phyloP scores from a whole-genome alignment of 805 yeast genomes.

The Monosporozyma aquatica region DNA sequence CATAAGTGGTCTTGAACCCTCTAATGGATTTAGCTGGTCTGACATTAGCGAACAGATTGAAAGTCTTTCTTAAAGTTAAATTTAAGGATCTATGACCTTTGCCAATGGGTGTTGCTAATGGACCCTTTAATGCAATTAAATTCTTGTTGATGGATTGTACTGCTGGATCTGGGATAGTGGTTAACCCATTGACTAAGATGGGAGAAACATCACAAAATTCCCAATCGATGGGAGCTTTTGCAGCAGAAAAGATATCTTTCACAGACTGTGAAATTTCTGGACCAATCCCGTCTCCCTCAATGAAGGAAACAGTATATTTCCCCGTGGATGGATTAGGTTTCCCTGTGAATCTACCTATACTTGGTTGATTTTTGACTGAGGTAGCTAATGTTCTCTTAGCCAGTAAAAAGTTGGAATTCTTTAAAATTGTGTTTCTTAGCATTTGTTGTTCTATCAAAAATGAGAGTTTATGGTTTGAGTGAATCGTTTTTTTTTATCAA shows the following conservation, averaged over 20 bases:
- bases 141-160: slow-evolving; percentile 87
- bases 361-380: slow-evolving; percentile 20
- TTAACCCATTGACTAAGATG: slow-evolving; percentile 78
- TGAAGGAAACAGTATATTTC: slow-evolving; percentile 85
- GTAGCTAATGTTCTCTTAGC: slow-evolving; percentile 14
- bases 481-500: too few relatives aligned
- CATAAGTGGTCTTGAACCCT: slow-evolving; percentile 79
- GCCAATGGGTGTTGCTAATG: slow-evolving; percentile 96
- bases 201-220: slow-evolving; percentile 96
- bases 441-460: too few relatives aligned
- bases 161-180: slow-evolving; percentile 87
- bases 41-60: slow-evolving; percentile 91
- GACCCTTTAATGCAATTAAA: slow-evolving; percentile 95
- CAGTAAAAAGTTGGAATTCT: slow-evolving; percentile 1
- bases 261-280: slow-evolving; percentile 91
- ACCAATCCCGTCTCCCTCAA: slow-evolving; percentile 99
- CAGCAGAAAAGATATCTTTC: slow-evolving; percentile 86
- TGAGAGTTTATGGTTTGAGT: too few relatives aligned
- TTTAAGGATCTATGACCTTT: slow-evolving; percentile 97
- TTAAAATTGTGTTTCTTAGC: slow-evolving; percentile 10
- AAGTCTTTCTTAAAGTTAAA: slow-evolving; percentile 94
- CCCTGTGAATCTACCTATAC: slow-evolving; percentile 29
- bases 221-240: slow-evolving; percentile 94
- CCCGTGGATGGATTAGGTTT: slow-evolving; percentile 48
- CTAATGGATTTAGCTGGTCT: slow-evolving; percentile 92